Evolutionary conservation across 768 basidiomycete species (phyloP).

Genomic region (Phylloporus arenicola): DNA sequence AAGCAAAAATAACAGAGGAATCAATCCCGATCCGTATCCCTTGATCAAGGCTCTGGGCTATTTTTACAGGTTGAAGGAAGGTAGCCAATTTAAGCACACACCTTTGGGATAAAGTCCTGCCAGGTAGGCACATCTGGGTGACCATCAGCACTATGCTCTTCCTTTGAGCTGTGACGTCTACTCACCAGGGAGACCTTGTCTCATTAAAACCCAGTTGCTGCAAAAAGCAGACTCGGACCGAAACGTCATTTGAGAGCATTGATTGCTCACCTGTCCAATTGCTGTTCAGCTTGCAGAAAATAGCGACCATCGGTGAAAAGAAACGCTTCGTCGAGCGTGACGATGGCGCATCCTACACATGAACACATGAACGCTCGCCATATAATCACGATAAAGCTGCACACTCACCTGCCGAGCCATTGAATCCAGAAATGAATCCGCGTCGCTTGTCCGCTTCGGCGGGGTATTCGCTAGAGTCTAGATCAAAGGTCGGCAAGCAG

Average conservation of each 20-base stretch:
- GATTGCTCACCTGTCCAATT: slow-evolving; percentile 67
- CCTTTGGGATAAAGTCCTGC: slow-evolving; percentile 83
- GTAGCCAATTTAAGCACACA: slow-evolving; percentile 14
- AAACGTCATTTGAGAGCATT: neutral
- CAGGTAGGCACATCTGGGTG: slow-evolving; percentile 76
- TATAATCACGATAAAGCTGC: neutral
- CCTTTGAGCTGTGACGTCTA: neutral
- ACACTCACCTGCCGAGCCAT: slow-evolving; percentile 78
- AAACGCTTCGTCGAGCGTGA: slow-evolving; percentile 65
- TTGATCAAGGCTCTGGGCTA: slow-evolving; percentile 50
- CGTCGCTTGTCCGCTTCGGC: slow-evolving; percentile 80
- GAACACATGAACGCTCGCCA: slow-evolving; percentile 3
- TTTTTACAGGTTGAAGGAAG: neutral
- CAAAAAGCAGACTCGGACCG: slow-evolving; percentile 1
- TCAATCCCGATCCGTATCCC: slow-evolving; percentile 77
- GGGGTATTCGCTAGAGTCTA: slow-evolving; percentile 87
- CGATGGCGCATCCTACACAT: slow-evolving; percentile 62
- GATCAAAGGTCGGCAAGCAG: neutral
- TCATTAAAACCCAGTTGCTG: slow-evolving; percentile 93
- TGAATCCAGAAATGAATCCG: slow-evolving; percentile 89
- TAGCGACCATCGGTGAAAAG: slow-evolving; percentile 97
- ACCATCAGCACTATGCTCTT: slow-evolving; percentile 11
- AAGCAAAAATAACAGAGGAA: slow-evolving; percentile 63
- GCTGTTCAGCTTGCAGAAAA: slow-evolving; percentile 86
- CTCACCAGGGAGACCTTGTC: slow-evolving; percentile 76